phyloP scores from a whole-genome alignment of 768 basidiomycete genomes.

The Pulveroboletus ravenelii region DNA sequence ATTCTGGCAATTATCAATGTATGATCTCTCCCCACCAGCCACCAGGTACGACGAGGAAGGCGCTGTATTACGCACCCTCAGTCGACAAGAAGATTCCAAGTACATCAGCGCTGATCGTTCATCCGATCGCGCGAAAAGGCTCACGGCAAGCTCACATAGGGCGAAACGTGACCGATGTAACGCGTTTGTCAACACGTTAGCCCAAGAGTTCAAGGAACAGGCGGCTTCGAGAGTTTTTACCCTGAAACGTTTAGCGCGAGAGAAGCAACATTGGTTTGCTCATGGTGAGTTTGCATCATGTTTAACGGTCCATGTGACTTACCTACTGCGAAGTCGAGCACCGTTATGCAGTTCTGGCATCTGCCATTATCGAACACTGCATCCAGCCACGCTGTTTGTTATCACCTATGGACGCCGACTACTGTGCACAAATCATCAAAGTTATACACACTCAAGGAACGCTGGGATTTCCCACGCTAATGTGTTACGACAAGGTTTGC shows the following conservation, averaged over 20 bases:
- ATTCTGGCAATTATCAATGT: constrained; percentile 94
- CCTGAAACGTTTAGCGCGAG: constrained; percentile 67
- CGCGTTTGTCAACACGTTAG: constrained; percentile 50
- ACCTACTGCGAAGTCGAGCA: constrained; percentile 25
- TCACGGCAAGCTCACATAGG: constrained; percentile 54
- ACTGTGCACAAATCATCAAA: constrained; percentile 86
- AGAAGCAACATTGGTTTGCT: constrained; percentile 82
- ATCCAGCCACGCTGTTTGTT: constrained; percentile 87
- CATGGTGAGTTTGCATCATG: constrained; percentile 38
- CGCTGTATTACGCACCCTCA: constrained; percentile 52
- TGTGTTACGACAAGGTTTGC: constrained; percentile 76
- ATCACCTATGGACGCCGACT: constrained; percentile 97
- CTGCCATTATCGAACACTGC: constrained; percentile 80
- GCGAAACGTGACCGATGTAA: constrained; percentile 63
- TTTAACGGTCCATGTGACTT: constrained; percentile 1
- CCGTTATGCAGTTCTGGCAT: constrained; percentile 45
- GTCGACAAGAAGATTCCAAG: constrained; percentile 63
- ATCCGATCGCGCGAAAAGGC: constrained; percentile 55
- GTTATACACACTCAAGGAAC: constrained; percentile 86
- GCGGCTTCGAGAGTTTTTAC: constrained; percentile 67
- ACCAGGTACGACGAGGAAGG: constrained; percentile 78
- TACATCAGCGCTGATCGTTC: constrained; percentile 68
- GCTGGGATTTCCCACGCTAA: constrained; percentile 79
- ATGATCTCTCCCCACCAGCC: constrained; percentile 79
- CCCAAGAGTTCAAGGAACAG: constrained; percentile 74